Base-by-base conservation (phyloP, 1,139 yeast genomes). In the Suhomyces coccinellae region DNA sequence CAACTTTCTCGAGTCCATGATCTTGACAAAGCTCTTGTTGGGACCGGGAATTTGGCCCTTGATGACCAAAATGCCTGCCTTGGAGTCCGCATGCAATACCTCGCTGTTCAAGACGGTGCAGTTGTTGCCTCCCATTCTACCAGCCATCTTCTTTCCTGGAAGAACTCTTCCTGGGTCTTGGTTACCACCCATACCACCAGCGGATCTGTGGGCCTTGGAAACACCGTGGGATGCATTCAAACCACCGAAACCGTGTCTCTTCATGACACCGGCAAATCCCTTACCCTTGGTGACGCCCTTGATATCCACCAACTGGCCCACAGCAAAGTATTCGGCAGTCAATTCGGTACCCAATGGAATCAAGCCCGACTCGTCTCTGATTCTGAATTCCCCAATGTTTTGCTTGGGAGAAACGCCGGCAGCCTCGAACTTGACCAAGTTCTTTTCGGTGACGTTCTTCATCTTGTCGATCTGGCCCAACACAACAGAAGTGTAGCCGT, bases 251-350 rank as follows among this genome's bases (percentile, higher is more conserved):
- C 89, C 87, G 75, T 87, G 87, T 70, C 97, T 83, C 66, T 93
- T 93, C 97, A 93, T 93, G 16, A 93, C 99, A 81, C 99, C 99
- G 16, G 93, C 90, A 65, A 89, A 89, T 13, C 99, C 99, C 69
- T 95, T 93, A 70, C 99, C 99, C 66, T 90, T 93, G 40, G 95
- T 77, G 16, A 79, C 75, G 12, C 91, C 86, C 59, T 83, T 77
- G 42, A 88, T 72, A 62, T 93, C 99, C 24, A 93, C 93, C 51
- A 73, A 77, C 63, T 89, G 95, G 22, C 98, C 99, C 15, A 74
- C 77, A 45, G 82, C 77, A 64, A 93, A 91, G 65, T 85, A 93
- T 58, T 88, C 90, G 1, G 97, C 97, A 47, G 73, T 79, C 46
- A 93, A 67, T 56, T 83, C 82, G 3, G 93, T 82, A 3, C 98